Evolutionary conservation across 371 early-diverging fungal species (phyloP), one percentile per base, ranked within the genome.

Genomic region (Mortierella sp.): DNA sequence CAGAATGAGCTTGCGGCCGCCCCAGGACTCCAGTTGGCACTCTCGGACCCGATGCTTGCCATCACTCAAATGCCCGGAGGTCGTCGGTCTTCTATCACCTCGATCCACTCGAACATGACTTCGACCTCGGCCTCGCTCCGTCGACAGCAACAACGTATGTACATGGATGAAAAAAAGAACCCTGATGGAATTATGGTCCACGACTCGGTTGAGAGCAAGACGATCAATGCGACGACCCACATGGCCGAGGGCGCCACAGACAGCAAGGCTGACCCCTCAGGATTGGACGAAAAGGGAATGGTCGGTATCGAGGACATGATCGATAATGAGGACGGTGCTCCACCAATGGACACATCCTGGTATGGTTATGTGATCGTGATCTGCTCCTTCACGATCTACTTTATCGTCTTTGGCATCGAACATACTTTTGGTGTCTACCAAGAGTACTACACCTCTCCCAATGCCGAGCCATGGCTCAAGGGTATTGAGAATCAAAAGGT

Each of bases 301-400:
- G 37, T 37, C 37, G 37, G 37, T 3, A 37, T 37, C 37, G 37
- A 37, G 9, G 37, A 37, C 37, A 37, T 37, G 37, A 37, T 37
- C 5, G 37, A 43, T 9, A 23, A 52, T 18, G 63, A 63, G 1
- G 53, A 51, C 14, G 29, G 64, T 1, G 23, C 68, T 0, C 77
- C 77, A 9, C 77, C 77, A 28, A 68, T 76, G 77, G 77, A 76
- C 47, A 72, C 51, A 2, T 68, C 64, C n/a, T 68, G 84, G n/a
- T 86, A 88, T 53, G 90, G 88, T 19, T 92, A 90, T 85, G 50
- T 86, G 3, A 83, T 90, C 15, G 89, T 89, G 0, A 57, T 75
- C 4, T 72, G 86, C 6, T 85, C 85, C 1, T 91, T 87, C 66
- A 57, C 88, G 16, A 84, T 87, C 43, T 82, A 87, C 43, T 80